phyloP scores from a whole-genome alignment of 257 asterid species.

The Penstemon newberryi region DNA sequence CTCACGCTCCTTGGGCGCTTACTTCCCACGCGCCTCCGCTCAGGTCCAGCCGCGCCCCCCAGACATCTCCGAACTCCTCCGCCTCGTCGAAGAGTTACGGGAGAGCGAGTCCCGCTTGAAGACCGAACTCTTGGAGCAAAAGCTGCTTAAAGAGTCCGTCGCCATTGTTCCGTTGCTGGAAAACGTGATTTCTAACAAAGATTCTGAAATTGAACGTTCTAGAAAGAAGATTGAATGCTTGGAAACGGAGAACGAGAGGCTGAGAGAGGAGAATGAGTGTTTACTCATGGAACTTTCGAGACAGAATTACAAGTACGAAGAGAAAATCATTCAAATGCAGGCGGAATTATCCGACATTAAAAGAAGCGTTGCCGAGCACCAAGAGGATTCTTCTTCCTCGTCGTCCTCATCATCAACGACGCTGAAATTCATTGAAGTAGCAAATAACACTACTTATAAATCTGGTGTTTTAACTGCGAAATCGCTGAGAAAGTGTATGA shows the following conservation, averaged over 20 bases:
- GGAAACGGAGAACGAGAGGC: conserved; percentile 75
- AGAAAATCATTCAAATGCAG: conserved; percentile 57
- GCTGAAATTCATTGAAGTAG: conserved; percentile 30
- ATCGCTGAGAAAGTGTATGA: conserved; percentile 48
- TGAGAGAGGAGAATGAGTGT: conserved; percentile 74
- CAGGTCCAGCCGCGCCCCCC: conserved; percentile 97
- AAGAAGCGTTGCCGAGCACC: conserved; percentile 50
- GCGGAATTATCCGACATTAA: conserved; percentile 60
- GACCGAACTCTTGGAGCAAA: conserved; percentile 76
- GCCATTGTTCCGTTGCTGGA: conserved; percentile 80
- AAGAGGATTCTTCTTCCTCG: conserved; percentile 38
- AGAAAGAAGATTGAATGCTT: conserved; percentile 64
- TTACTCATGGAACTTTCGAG: conserved; percentile 63
- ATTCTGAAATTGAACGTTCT: conserved; percentile 57
- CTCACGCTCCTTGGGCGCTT: conserved; percentile 71
- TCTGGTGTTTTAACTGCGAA: conserved; percentile 24
- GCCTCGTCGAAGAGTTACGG: conserved; percentile 66
- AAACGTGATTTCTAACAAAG: conserved; percentile 55
- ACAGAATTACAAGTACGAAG: conserved; percentile 59
- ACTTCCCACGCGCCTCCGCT: conserved; percentile 87
- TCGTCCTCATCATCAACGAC: conserved; percentile 30
- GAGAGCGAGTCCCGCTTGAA: conserved; percentile 83
- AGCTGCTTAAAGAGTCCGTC: conserved; percentile 60
- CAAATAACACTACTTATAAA: conserved; percentile 25
- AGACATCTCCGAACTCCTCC: conserved; percentile 75